Conservation (phyloP, 345 rosid genomes). For the Populus pruinosa region DNA sequence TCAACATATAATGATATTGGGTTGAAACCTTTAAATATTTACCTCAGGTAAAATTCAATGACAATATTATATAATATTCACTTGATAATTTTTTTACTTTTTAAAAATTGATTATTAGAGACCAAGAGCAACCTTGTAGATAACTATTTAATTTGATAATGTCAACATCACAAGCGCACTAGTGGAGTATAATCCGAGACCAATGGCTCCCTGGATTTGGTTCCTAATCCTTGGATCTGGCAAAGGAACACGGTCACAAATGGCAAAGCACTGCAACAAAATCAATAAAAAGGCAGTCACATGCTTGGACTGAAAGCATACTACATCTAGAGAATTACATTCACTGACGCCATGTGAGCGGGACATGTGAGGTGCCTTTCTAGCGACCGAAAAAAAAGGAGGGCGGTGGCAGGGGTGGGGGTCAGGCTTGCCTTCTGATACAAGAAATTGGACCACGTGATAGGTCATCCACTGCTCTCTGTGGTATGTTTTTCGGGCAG, state of each 20-base stretch:
- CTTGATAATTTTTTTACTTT: no score
- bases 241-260: not conserved
- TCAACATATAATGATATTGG: accelerated
- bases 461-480: no score
- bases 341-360: not conserved
- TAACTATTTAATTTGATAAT: not conserved
- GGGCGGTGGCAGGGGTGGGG: not conserved
- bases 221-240: not conserved
- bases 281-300: not conserved
- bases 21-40: no score
- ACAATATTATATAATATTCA: no score
- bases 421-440: not conserved
- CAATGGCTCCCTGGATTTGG: not conserved
- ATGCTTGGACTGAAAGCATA: not conserved
- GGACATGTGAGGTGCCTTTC: constrained; percentile 1
- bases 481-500: no score
- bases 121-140: no score
- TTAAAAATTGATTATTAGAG: no score
- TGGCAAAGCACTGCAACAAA: not conserved
- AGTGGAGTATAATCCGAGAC: not conserved
- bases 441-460: not conserved
- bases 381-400: not conserved
- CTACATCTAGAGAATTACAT: not conserved
- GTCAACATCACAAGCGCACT: not conserved
- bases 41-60: no score